Base-by-base conservation (phyloP, 306 rosid genomes). In the Chamaecrista fasciculata region DNA sequence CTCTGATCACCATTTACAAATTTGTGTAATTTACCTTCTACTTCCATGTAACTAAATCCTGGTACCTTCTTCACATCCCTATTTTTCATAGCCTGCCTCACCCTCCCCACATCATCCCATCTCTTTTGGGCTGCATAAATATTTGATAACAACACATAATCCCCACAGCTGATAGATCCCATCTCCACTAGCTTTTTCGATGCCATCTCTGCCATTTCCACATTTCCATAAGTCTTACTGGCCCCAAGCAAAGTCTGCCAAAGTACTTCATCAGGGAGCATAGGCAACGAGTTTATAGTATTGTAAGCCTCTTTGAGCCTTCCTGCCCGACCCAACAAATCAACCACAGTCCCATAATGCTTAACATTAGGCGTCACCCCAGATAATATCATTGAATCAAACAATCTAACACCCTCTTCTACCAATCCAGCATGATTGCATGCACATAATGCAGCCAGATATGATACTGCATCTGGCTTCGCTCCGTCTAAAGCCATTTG, bases 161-260 rank as follows among this genome's bases (percentile, higher is more conserved):
- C 92, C 12, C 96, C 98, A 80, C 92, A 86, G 64, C 79, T 82
- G 40, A 80, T 70, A 9, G 94, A 92, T 40, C 98, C 96, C 96
- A 89, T 81, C 83, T 89, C 96, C 69, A 80, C 81, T 12, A 92
- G 72, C 77, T 83, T 89, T 78, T 40, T 66, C 7, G 96, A 89
- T 0, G 92, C 89, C 44, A 78, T 61, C 78, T 92, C 96, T 0
- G 98, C 96, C 95, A 92, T 86, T 73, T 86, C 89, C 19, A 89
- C 95, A 59, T 87, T 55, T 64, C 95, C 87, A 48, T 89, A 86
- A 19, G 92, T 89, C 89, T 90, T 92, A 85, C 89, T 69, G 6
- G 95, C 98, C 53, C 98, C 98, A 52, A 92, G 98, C 85, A 92
- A 83, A 67, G 75, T 89, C 81, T 89, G 95, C 98, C 95, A 87